Evolutionary conservation across 2,329 filamentous ascomycete genomes (phyloP), one percentile per base, ranked within the genome.

Genomic region (Stagonosporopsis rhizophila): DNA sequence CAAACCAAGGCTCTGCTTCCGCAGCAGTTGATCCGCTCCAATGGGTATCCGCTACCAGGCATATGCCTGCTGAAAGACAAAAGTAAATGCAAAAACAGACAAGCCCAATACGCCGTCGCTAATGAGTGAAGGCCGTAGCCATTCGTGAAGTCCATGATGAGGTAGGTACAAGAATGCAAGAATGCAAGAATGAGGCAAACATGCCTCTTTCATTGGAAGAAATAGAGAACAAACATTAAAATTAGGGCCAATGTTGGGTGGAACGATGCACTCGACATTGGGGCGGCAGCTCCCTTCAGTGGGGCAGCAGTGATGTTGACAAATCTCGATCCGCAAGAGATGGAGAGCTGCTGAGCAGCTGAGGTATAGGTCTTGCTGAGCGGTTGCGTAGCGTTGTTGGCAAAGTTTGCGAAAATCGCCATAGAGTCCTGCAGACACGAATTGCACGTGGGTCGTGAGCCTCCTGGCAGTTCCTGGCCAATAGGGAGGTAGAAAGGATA

Each of bases 401-500:
- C 87, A 27, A 88, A 89, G 0, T 84, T 77, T 49, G 89, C 87
- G 75, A 90, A 97, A 17, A 96, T 84, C 23, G 82, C 82, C 92
- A 98, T 96, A 4, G 90, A 94, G 58, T 90, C 81, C 69, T 88
- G 82, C 39, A 95, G 81, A 74, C 95, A 98, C 37, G 79, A 78
- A 65, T 85, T 88, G 79, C 95, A 99, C 1, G 79, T 86, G 0
- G 92, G 91, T n/a, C 82, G 80, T 23, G 87, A 85, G 20, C 83
- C 83, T 14, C 80, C 81, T 0, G 91, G 90, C 12, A 97, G 79
- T 0, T 81, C 76, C 37, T 87, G 83, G 56, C 95, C 95, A 52
- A 96, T 83, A 0, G 93, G 91, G 3, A 98, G 80, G 68, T 89
- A 94, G 78, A 97, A 99, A 32, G 95, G 83, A 70, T 93, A 94